Percentiles rank a stretch among this genome's conserved stretches.
phyloP scores from a whole-genome alignment of 345 rosid species.

The Moricandia moricandioides region DNA sequence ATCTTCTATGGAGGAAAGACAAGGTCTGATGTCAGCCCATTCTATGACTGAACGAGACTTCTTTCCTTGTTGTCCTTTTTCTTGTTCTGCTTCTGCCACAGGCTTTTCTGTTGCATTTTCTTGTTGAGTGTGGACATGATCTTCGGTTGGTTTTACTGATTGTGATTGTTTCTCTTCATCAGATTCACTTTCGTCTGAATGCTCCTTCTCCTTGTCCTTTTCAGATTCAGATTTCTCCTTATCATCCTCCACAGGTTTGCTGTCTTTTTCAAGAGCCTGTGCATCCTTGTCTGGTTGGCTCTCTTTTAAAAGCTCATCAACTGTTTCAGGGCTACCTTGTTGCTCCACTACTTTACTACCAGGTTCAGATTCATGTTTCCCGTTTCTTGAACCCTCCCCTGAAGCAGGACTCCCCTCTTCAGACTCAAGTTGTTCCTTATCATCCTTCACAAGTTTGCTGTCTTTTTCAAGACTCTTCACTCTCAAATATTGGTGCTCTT shows the following conservation, averaged over 20 bases:
- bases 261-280: conserved; percentile 4
- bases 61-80: conserved; percentile 33
- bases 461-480: conserved; percentile 25
- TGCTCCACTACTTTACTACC: conserved; percentile 30
- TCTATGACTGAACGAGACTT: conserved; percentile 40
- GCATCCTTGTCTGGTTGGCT: conserved; percentile 34
- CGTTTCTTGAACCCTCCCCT: conserved; percentile 32
- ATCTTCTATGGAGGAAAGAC: conserved; percentile 60
- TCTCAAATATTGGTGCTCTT: conserved; percentile 28
- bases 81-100: conserved; percentile 40
- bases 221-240: conserved; percentile 27
- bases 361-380: conserved; percentile 34
- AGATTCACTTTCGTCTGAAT: conserved; percentile 33
- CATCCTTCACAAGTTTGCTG: conserved; percentile 33
- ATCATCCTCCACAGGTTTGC: conserved; percentile 33
- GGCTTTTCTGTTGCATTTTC: conserved; percentile 36
- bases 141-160: conserved; percentile 28
- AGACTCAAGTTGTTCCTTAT: conserved; percentile 26
- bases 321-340: conserved; percentile 24
- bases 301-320: conserved; percentile 36
- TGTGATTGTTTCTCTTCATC: conserved; percentile 39
- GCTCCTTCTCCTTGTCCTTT: conserved; percentile 38
- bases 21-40: conserved; percentile 67
- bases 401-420: conserved; percentile 34
- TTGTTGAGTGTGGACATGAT: conserved; percentile 40